Evolutionary conservation across 2,329 filamentous ascomycete genomes (phyloP).

Genomic region (Penicillium concentricum): DNA sequence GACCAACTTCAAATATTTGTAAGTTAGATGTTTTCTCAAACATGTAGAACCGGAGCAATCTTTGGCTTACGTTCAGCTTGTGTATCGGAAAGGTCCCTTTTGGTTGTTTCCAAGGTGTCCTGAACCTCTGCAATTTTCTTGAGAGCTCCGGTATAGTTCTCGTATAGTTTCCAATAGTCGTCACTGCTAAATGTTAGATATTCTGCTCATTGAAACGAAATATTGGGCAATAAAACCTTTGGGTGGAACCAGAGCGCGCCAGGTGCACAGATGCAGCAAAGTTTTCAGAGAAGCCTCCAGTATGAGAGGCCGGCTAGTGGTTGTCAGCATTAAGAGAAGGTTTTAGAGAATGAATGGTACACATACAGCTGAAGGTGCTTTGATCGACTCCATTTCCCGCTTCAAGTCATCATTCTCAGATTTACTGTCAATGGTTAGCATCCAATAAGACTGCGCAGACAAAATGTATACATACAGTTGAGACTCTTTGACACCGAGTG

Average conservation of each 20-base stretch:
- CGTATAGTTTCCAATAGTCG: slow-evolving; percentile 43
- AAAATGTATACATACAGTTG: slow-evolving; percentile 34
- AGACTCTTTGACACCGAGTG: slow-evolving; percentile 39
- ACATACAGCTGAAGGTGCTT: slow-evolving; percentile 25
- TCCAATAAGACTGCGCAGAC: not conserved
- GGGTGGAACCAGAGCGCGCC: slow-evolving; percentile 35
- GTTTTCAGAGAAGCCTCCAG: slow-evolving; percentile 35
- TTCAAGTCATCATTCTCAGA: slow-evolving; percentile 42
- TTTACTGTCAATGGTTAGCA: slow-evolving; percentile 35
- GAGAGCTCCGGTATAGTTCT: slow-evolving; percentile 37
- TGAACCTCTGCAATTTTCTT: slow-evolving; percentile 42
- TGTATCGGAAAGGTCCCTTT: slow-evolving; percentile 38
- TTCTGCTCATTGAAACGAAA: not conserved
- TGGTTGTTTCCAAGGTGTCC: slow-evolving; percentile 34
- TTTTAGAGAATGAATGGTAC: not conserved
- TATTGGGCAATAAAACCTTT: slow-evolving; percentile 28
- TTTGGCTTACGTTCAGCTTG: slow-evolving; percentile 36
- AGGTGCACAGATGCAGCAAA: slow-evolving; percentile 33
- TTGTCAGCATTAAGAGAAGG: slow-evolving; percentile 13
- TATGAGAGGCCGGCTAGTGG: slow-evolving; percentile 27
- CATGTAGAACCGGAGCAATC: not conserved
- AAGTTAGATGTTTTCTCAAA: slow-evolving; percentile 13
- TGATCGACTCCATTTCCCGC: slow-evolving; percentile 37
- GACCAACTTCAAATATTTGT: slow-evolving; percentile 30
- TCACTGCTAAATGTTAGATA: slow-evolving; percentile 30